These are phyloP conservation scores for Escallonia herrerae DNA, from an alignment of 129 eudicot species.

Conservation along the genomic window DNA sequence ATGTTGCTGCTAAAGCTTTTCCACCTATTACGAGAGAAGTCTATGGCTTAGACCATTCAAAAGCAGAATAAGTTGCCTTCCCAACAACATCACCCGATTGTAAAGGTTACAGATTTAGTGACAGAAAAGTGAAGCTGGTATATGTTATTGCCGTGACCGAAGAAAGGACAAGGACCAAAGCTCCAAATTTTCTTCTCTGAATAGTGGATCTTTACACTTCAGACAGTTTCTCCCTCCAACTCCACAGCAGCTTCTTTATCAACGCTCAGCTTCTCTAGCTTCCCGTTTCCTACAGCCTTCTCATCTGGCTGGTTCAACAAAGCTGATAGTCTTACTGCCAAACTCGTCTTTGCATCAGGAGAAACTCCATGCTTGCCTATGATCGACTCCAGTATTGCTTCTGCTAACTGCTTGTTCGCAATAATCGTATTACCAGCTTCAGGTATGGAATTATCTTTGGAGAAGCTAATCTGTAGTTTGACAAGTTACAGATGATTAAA, in stretches of 20 bases:
- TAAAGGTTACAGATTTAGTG: too few species aligned
- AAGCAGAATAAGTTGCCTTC: too few species aligned
- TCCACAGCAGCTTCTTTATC: neutral
- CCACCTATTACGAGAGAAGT: too few species aligned
- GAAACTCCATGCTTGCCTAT: slow-evolving; percentile 88
- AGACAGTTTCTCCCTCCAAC: neutral
- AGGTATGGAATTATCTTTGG: slow-evolving; percentile 54
- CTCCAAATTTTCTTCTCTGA: neutral
- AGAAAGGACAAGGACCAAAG: too few species aligned
- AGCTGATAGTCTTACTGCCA: slow-evolving; percentile 64
- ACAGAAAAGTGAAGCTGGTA: too few species aligned
- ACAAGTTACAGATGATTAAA: neutral
- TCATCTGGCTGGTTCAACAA: slow-evolving; percentile 30
- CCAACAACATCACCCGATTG: too few species aligned
- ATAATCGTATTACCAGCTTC: slow-evolving; percentile 39
- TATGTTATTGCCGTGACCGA: too few species aligned
- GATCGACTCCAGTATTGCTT: slow-evolving; percentile 73
- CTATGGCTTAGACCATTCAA: too few species aligned
- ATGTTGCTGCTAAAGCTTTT: too few species aligned
- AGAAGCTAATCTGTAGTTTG: slow-evolving; percentile 56
- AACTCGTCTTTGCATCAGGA: slow-evolving; percentile 62
- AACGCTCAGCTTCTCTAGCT: neutral
- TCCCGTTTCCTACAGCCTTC: neutral
- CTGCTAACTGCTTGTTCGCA: slow-evolving; percentile 45
- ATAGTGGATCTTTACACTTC: neutral